Evolutionary conservation across 306 rosid genomes (phyloP), one percentile per base, ranked within the genome.

Genomic region (Cercis canadensis): DNA sequence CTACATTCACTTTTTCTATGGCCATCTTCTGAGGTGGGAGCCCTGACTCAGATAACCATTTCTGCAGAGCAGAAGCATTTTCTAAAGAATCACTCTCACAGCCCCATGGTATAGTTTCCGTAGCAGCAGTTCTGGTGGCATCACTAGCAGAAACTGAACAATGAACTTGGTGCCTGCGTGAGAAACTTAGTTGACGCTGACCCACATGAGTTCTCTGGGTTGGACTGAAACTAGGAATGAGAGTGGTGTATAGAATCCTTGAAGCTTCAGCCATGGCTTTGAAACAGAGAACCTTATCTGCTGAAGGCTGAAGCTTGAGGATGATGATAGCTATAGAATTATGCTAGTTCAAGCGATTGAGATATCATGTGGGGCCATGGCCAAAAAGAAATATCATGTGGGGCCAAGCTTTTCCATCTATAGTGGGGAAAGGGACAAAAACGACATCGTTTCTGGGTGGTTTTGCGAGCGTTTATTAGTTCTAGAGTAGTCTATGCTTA

Each of bases 1-100:
- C 98, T 1, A 94, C 96, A 2, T 88, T 80, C 47, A 94, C 97
- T 76, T 74, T 90, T 36, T 86, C 75, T 13, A 94, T 89, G 6
- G 70, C 87, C 97, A 94, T 94, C 82, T 90, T 94, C 97, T 94
- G 98, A 3, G 84, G 83, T 0, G 97, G 98, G 39, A 94, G 96
- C 0, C 97, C 97, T 1, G 90, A 87, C 2, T 77, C 73, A 3
- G 95, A 86, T 73, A 94, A 69, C 98, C 98, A 94, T 56, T 50
- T 79, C 85, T 85, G 86, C 80, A 90, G 69, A 54, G 86, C 93
- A 3, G 97, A 84, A 2, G 97, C 90, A 52, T 82, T 94, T 49
- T 87, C 98, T 45, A 84, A 9, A 1, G 98, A 90, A 52, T 94
- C 97, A 57, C 69, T 83, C 3, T 94, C 98, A 45, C 98, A 94